A percentile compares a stretch with the other conserved stretches of the same genome.
Conservation (phyloP, 78 protist species). For the Speleostelium caveatum region DNA sequence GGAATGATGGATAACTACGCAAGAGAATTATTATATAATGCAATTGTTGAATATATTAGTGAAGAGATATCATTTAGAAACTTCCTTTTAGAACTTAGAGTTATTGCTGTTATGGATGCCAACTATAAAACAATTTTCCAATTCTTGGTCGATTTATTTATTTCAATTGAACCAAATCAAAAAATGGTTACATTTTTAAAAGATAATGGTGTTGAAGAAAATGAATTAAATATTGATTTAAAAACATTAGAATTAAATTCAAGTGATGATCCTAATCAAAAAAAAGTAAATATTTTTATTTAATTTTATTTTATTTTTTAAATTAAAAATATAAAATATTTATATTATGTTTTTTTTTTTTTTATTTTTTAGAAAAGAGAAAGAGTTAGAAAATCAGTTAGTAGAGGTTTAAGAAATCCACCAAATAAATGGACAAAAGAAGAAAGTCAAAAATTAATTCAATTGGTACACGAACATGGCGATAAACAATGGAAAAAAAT, state of each 20-base stretch:
- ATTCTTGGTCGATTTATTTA: constrained; percentile 51
- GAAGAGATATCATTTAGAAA: constrained; percentile 54
- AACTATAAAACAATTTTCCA: constrained; percentile 46
- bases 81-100: constrained; percentile 37
- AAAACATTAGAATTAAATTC: constrained; percentile 22
- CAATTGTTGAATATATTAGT: constrained; percentile 37
- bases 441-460: constrained; percentile 49
- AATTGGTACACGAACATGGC: constrained; percentile 71
- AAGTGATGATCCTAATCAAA: constrained; percentile 18
- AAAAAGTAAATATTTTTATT: constrained; percentile 7
- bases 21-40: constrained; percentile 27
- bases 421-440: constrained; percentile 78
- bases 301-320: background rate
- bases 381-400: constrained; percentile 56
- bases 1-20: constrained; percentile 34
- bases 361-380: constrained; percentile 31
- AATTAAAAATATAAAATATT: background rate
- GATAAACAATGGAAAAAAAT: constrained; percentile 78
- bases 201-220: constrained; percentile 71
- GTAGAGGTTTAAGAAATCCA: constrained; percentile 71
- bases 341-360: background rate
- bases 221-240: constrained; percentile 65
- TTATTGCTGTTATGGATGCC: constrained; percentile 47
- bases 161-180: constrained; percentile 57
- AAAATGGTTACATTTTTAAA: constrained; percentile 45